Evolutionary conservation across 305 asterid genomes (phyloP).

Genomic region (Fraxinus sp.): DNA sequence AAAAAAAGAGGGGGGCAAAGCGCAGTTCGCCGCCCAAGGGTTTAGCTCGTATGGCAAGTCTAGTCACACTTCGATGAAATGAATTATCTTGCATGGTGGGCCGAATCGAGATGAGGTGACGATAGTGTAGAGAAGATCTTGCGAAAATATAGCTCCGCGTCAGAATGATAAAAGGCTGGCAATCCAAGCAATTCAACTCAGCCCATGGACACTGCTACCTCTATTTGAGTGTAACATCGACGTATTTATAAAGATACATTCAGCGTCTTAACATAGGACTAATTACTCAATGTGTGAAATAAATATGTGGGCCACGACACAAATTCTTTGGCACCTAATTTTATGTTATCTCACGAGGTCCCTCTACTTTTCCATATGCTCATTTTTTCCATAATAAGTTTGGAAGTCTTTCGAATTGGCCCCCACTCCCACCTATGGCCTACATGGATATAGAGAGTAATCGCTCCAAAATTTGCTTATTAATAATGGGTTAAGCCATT

Average conservation of each 20-base stretch:
- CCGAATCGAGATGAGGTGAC: background rate
- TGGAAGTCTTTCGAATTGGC: background rate
- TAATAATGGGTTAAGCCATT: background rate
- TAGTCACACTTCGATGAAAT: background rate
- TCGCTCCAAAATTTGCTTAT: background rate
- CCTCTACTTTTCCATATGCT: slow-evolving; percentile 22
- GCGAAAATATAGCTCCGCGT: too few relatives aligned
- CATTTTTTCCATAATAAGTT: slow-evolving; percentile 11
- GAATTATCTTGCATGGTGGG: background rate
- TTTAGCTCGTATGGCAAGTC: background rate
- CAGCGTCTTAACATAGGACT: background rate
- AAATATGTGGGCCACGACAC: background rate
- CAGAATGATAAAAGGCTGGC: background rate
- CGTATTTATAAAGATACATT: too few relatives aligned
- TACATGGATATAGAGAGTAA: background rate
- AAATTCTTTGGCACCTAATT: slow-evolving; percentile 31
- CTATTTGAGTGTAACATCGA: background rate
- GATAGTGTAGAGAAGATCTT: too few relatives aligned
- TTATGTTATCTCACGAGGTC: slow-evolving; percentile 1
- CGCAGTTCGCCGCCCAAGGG: background rate
- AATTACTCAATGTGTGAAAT: background rate
- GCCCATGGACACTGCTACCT: background rate
- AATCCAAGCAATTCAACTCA: background rate
- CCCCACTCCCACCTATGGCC: background rate
- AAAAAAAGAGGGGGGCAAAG: background rate